Evolutionary conservation across 2,329 filamentous ascomycete genomes (phyloP).

Genomic region (Colletotrichum sp.): DNA sequence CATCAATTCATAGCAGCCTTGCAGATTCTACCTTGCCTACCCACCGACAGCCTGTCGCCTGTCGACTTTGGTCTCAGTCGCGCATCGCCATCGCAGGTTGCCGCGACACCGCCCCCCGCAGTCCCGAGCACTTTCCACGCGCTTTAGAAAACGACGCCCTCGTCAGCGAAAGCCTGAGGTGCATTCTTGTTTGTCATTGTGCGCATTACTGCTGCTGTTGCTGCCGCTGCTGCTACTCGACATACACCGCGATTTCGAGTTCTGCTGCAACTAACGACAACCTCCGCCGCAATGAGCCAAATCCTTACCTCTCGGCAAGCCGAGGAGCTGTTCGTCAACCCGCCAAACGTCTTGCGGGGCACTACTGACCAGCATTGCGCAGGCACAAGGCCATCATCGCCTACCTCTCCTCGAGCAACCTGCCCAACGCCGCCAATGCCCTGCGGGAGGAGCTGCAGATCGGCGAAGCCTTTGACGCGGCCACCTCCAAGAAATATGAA

Average conservation of each 20-base stretch:
- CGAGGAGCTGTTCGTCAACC: constrained; percentile 76
- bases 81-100: constrained; percentile 7
- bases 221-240: neutral
- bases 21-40: neutral
- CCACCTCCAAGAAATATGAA: constrained; percentile 92
- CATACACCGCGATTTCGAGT: neutral
- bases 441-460: constrained; percentile 80
- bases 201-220: neutral
- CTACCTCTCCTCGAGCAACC: constrained; percentile 78
- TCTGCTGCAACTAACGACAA: neutral
- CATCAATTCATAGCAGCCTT: constrained; percentile 1
- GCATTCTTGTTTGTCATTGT: neutral
- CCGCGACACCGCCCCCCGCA: constrained; percentile 1
- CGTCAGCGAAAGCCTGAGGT: neutral
- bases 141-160: neutral
- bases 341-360: neutral
- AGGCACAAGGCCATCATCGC: constrained; percentile 95
- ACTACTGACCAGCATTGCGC: constrained; percentile 24
- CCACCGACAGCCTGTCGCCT: neutral
- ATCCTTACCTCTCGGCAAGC: constrained; percentile 81
- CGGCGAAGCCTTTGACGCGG: constrained; percentile 73
- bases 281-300: constrained; percentile 64
- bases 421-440: constrained; percentile 71
- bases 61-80: neutral
- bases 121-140: neutral